These are phyloP conservation scores for Aurinia saxatilis DNA, from an alignment of 345 rosid species.

Conservation along the genomic window DNA sequence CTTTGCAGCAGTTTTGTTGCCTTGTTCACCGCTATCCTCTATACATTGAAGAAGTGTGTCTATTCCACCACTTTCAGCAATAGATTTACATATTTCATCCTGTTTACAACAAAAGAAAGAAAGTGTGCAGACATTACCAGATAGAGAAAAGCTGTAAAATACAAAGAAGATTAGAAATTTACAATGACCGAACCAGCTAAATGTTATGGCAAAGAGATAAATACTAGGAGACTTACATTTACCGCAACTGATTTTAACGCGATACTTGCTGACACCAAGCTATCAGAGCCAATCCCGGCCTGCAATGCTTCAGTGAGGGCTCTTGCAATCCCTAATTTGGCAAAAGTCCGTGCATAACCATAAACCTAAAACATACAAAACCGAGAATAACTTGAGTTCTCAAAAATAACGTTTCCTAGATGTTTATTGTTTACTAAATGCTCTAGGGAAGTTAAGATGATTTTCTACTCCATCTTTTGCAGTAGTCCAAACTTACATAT, in stretches of 20 bases:
- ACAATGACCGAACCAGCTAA: background rate
- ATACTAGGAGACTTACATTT: constrained; percentile 46
- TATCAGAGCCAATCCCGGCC: constrained; percentile 60
- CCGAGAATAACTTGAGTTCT: background rate
- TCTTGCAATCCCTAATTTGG: constrained; percentile 67
- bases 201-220: constrained; percentile 1
- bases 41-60: constrained; percentile 64
- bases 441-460: background rate
- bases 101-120: constrained; percentile 22
- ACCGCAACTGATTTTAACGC: constrained; percentile 83
- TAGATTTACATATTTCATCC: constrained; percentile 82
- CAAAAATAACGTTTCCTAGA: background rate
- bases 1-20: constrained; percentile 61
- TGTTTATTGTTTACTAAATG: background rate
- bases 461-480: background rate
- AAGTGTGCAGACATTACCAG: background rate
- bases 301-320: constrained; percentile 63
- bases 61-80: constrained; percentile 86
- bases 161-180: background rate
- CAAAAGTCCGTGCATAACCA: constrained; percentile 85
- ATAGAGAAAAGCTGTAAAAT: background rate
- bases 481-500: background rate
- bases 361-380: constrained; percentile 54
- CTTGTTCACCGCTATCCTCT: constrained; percentile 73
- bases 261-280: constrained; percentile 68